Evolutionary conservation across 495 filamentous ascomycete species (phyloP), one percentile per base, ranked within the genome.

Genomic region (Podospora anserina): DNA sequence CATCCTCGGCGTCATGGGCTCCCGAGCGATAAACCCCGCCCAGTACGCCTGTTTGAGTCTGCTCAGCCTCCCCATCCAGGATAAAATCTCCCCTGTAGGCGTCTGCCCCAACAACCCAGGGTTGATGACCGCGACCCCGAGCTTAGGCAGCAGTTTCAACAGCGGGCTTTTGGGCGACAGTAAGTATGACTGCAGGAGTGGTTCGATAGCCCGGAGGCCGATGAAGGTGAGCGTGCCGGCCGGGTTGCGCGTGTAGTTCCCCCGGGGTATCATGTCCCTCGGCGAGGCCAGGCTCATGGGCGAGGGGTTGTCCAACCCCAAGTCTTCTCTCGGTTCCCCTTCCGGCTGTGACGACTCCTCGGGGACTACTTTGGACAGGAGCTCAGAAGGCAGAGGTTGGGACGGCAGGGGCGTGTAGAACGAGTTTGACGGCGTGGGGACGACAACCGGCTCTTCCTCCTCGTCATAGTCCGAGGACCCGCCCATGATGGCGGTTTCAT

Each of bases 101-200:
- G 67, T 23, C 39, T 66, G 15, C 53, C 18, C 61, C 23, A 64
- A 73, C 76, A 61, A 9, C 71, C 28, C 68, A 5, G 55, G 59
- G n/a, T 66, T 67, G 74, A 70, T 44, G 13, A 69, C 44, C 0
- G 60, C 6, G 15, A 74, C 13, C 27, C 63, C 66, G 16, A 76
- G 54, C 27, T 34, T 54, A 54, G 73, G 63, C 28, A 79, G 73
- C 11, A 78, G 63, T 3, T 58, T 20, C 4, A 68, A 49, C 67
- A 62, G 60, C 9, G 27, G 60, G 27, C 75, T 75, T 6, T 74
- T 70, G 16, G 56, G 68, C 4, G 49, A 77, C 66, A 73, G 78
- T 53, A 91, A 82, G 32, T 74, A 75, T 72, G 85, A 85, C 76
- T 91, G 88, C 26, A 89, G 78, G 23, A 83, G 77, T 7, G 84